Evolutionary conservation across 1,284 basidiomycete species (phyloP), one percentile per base, ranked within the genome.

Genomic region (Boletus calvinii): DNA sequence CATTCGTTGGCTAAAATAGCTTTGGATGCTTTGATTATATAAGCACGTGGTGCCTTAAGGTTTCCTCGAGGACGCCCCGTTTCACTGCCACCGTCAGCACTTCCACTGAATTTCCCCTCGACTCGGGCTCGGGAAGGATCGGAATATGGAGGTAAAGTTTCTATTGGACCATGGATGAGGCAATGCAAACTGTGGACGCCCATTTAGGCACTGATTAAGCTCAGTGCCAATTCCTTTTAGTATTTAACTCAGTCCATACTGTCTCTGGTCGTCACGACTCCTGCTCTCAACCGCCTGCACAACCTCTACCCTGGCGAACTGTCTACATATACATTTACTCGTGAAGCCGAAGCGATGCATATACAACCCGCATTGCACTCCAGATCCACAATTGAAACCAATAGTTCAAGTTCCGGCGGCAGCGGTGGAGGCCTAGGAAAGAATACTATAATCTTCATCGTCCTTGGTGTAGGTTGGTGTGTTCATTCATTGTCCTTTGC

Each of bases 391-490:
- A 31, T 15, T 13, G 41, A 31, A 10, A 24, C 32, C 37, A 31
- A 15, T 20, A 31, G 8, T 40, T n/a, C n/a, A n/a, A n/a, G n/a
- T n/a, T 17, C 18, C 22, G 18, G 34, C 12, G 3, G 39, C 30
- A 18, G 40, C 22, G 47, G 32, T 6, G 6, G 26, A 13, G 46
- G 54, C 1, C 5, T 68, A 6, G 50, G 53, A 30, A 4, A n/a
- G 13, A 55, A 50, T 41, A 68, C 66, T 30, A 43, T 59, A 32
- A 51, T 68, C 44, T 63, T 64, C 45, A 65, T 64, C 30, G 45
- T 61, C 7, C 50, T 65, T 29, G 63, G 62, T 46, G 51, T 63
- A 66, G 64, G 63, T 64, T 52, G 54, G 62, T 66, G 48, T 53
- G 50, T 58, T 60, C 52, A 32, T 56, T 54, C 50, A 13, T 48